Evolutionary conservation across 2,329 filamentous ascomycete species (phyloP).

Genomic region (Aureobasidium sp.): DNA sequence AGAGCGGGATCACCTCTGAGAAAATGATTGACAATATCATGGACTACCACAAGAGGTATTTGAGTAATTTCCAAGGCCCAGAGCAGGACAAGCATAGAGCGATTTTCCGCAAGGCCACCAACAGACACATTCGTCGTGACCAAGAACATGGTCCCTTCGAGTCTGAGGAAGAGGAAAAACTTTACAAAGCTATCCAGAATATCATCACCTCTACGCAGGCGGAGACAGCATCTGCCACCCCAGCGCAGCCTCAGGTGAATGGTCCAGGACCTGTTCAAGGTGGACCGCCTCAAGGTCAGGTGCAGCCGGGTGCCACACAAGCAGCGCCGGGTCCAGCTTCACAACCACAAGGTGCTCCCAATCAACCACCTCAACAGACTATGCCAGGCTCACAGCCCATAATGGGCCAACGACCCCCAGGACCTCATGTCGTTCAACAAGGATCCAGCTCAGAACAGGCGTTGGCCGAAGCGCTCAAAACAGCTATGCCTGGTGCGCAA

Average conservation of each 20-base stretch:
- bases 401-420: neutral
- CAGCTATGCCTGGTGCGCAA: conserved; percentile 7
- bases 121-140: conserved; percentile 17
- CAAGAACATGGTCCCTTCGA: conserved; percentile 16
- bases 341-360: neutral
- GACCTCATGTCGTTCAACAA: neutral
- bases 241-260: neutral
- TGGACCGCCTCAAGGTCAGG: neutral
- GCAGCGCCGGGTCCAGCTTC: neutral
- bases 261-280: neutral
- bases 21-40: conserved; percentile 19
- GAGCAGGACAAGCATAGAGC: conserved; percentile 17
- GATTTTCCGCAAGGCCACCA: conserved; percentile 17
- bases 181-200: conserved; percentile 16
- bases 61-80: conserved; percentile 15
- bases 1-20: conserved; percentile 16
- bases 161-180: conserved; percentile 17
- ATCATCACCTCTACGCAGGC: conserved; percentile 15
- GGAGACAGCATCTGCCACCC: conserved; percentile 7
- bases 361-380: conserved; percentile 1
- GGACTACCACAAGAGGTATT: conserved; percentile 17
- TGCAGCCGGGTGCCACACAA: neutral
- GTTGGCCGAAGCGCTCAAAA: conserved; percentile 12
- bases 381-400: neutral
- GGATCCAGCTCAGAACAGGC: neutral